Percentiles rank a stretch among this genome's conserved stretches.
Evolutionary conservation across 73 alveolate genomes (phyloP).

Genomic region (Paramecium sonneborni): DNA sequence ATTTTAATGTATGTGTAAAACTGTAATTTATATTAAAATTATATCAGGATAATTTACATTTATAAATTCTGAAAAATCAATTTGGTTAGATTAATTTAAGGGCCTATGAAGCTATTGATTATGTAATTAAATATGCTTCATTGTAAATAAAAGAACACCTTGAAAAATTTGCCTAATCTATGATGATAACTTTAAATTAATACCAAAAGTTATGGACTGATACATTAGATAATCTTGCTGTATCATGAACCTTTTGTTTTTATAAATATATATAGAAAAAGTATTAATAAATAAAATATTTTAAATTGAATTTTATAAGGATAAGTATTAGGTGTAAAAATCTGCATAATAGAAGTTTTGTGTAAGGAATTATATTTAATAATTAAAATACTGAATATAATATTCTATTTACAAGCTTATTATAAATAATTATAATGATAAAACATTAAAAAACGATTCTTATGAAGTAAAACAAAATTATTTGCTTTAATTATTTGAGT

Average conservation of each 20-base stretch:
- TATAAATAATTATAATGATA: too few relatives aligned
- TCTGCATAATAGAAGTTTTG: too few relatives aligned
- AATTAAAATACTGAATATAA: too few relatives aligned
- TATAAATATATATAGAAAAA: too few relatives aligned
- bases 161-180: neutral
- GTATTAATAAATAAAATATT: too few relatives aligned
- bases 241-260: too few relatives aligned
- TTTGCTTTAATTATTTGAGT: neutral
- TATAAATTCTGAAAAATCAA: neutral
- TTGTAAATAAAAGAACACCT: neutral
- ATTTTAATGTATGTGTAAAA: neutral
- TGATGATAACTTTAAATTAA: neutral
- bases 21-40: neutral
- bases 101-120: neutral
- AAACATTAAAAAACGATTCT: neutral
- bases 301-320: too few relatives aligned
- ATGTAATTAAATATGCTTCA: neutral
- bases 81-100: neutral
- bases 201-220: neutral
- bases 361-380: too few relatives aligned
- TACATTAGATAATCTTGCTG: too few relatives aligned
- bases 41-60: neutral
- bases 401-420: too few relatives aligned
- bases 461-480: too few relatives aligned
- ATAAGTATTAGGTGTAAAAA: too few relatives aligned